phyloP scores from a whole-genome alignment of 2,329 filamentous ascomycete species.

The Pochonia chlamydosporia region DNA sequence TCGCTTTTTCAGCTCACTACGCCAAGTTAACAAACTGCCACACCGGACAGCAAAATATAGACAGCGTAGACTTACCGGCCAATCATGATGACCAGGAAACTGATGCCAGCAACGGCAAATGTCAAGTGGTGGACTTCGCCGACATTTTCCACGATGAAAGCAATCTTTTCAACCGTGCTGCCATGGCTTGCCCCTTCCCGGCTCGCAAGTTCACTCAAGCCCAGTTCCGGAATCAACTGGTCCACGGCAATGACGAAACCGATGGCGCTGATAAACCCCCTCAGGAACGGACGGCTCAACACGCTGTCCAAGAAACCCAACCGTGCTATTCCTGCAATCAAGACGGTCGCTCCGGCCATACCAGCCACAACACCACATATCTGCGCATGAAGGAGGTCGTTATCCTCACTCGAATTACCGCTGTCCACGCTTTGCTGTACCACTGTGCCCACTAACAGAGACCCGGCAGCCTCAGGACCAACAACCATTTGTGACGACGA shows the following conservation, averaged over 20 bases:
- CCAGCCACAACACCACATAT: conserved; percentile 85
- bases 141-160: conserved; percentile 68
- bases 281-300: conserved; percentile 82
- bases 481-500: conserved; percentile 92
- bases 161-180: conserved; percentile 78
- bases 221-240: conserved; percentile 86
- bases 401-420: conserved; percentile 59
- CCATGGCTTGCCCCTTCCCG: conserved; percentile 67
- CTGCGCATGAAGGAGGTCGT: conserved; percentile 64
- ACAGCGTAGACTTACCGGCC: conserved; percentile 64
- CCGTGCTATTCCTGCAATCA: conserved; percentile 78
- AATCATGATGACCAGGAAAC: conserved; percentile 87
- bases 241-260: conserved; percentile 95
- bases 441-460: conserved; percentile 81
- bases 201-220: conserved; percentile 62
- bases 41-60: conserved; percentile 6
- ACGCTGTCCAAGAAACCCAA: conserved; percentile 94
- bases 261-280: conserved; percentile 95
- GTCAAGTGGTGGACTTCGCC: conserved; percentile 68
- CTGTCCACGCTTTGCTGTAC: conserved; percentile 70
- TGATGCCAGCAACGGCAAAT: conserved; percentile 66
- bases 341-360: conserved; percentile 79
- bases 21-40: background rate
- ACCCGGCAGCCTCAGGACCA: conserved; percentile 90
- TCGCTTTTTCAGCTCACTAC: conserved; percentile 71